A percentile compares a stretch with the other conserved stretches of the same genome.
Conservation (phyloP, 805 yeast species). For the Starmerella apis region DNA sequence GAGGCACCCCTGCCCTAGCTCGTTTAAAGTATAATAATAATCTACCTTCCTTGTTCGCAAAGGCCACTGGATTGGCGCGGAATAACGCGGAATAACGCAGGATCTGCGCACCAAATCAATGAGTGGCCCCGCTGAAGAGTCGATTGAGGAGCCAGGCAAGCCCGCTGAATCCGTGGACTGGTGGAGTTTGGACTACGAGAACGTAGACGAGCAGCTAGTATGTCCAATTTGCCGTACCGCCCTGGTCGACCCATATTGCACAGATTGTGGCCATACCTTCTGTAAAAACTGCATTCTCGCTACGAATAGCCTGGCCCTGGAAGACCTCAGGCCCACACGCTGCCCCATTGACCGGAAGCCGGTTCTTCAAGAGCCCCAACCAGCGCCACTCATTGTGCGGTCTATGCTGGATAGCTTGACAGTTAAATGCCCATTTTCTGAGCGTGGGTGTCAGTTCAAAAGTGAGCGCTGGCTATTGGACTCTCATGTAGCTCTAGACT, state of each 20-base stretch:
- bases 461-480: slow-evolving; percentile 52
- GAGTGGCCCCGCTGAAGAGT: background rate
- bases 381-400: slow-evolving; percentile 50
- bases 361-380: slow-evolving; percentile 34
- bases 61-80: too few relatives aligned
- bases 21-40: background rate
- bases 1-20: background rate
- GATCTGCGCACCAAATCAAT: background rate
- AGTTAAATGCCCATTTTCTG: slow-evolving; percentile 44
- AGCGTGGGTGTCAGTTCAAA: slow-evolving; percentile 46
- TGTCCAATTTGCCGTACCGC: slow-evolving; percentile 65
- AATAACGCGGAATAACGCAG: too few relatives aligned
- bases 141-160: slow-evolving; percentile 8
- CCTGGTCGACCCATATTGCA: slow-evolving; percentile 49
- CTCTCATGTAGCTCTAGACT: slow-evolving; percentile 39
- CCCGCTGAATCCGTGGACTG: slow-evolving; percentile 24
- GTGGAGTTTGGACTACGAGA: slow-evolving; percentile 27
- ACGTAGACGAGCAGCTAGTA: slow-evolving; percentile 25
- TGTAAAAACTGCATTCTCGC: slow-evolving; percentile 43
- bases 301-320: slow-evolving; percentile 22
- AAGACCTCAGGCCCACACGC: slow-evolving; percentile 18
- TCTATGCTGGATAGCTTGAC: slow-evolving; percentile 51
- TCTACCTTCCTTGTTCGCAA: too few relatives aligned
- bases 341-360: slow-evolving; percentile 58
- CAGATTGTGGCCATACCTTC: slow-evolving; percentile 60